Evolutionary conservation across 257 asterid genomes (phyloP).

Genomic region (Voacanga thouarsii): DNA sequence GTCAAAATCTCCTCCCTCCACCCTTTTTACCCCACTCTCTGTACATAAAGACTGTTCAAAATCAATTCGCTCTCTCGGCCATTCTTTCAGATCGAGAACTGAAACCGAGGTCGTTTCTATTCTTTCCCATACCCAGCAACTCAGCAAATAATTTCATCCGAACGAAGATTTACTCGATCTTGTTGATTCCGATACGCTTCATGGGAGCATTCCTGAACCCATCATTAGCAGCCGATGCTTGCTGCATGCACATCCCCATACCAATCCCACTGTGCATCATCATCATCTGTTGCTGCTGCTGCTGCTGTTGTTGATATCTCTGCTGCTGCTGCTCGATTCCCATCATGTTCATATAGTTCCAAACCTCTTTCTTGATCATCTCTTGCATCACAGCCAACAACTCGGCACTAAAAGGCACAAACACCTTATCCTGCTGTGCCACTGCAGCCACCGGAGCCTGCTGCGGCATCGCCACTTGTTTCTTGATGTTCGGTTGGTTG

Average conservation of each 20-base stretch:
- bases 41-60: conserved; percentile 16
- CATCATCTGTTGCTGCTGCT: conserved; percentile 33
- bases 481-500: conserved; percentile 1
- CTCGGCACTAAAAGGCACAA: conserved; percentile 56
- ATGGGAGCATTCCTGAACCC: conserved; percentile 57
- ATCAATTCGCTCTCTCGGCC: not conserved
- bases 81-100: conserved; percentile 13
- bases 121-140: not conserved
- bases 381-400: conserved; percentile 78
- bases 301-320: conserved; percentile 25
- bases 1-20: not conserved
- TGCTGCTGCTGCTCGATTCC: conserved; percentile 36
- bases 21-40: conserved; percentile 4
- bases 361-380: conserved; percentile 79
- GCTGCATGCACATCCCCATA: conserved; percentile 54
- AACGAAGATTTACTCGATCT: conserved; percentile 36
- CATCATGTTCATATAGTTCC: conserved; percentile 73
- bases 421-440: conserved; percentile 37
- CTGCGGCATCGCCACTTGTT: not conserved
- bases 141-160: not conserved
- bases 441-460: not conserved
- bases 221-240: conserved; percentile 45
- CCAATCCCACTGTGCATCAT: conserved; percentile 35
- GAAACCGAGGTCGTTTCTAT: conserved; percentile 55
- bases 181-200: conserved; percentile 60